These are phyloP conservation scores for Backusella mclennaniae DNA, from an alignment of 192 early-diverging fungal species.

Conservation along the genomic window DNA sequence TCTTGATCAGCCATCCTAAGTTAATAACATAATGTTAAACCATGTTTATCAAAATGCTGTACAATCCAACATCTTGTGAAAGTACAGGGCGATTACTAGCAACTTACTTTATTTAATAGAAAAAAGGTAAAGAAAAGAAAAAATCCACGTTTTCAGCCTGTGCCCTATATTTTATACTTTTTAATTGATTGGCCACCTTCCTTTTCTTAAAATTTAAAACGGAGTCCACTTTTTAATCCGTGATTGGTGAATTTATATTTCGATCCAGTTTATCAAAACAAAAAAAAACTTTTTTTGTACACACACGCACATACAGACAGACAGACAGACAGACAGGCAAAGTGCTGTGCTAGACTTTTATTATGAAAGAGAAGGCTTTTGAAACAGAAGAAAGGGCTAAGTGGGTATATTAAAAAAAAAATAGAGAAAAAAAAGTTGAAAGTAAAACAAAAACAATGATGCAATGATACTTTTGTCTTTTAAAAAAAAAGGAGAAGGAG, in stretches of 20 bases:
- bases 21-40: neutral
- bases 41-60: neutral
- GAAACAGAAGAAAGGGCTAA: neutral
- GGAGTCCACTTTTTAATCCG: neutral
- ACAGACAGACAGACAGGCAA: neutral
- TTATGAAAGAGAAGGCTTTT: neutral
- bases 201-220: neutral
- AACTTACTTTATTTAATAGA: slow-evolving; percentile 7
- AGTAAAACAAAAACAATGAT: neutral
- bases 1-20: slow-evolving; percentile 59
- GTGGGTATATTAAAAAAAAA: neutral
- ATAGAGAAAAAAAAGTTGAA: neutral
- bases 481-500: neutral
- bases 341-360: neutral
- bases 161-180: neutral
- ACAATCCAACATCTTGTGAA: neutral
- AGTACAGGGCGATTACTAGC: neutral
- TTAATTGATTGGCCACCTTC: neutral
- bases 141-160: neutral
- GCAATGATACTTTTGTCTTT: neutral
- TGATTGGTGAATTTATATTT: slow-evolving; percentile 5
- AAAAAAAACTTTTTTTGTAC: slow-evolving; percentile 4
- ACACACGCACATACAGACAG: neutral
- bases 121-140: neutral
- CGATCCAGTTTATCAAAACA: slow-evolving; percentile 4